A percentile compares a stretch with the other conserved stretches of the same genome.
phyloP scores from a whole-genome alignment of 2,329 filamentous ascomycete species.

The Cladophialophora immunda region DNA sequence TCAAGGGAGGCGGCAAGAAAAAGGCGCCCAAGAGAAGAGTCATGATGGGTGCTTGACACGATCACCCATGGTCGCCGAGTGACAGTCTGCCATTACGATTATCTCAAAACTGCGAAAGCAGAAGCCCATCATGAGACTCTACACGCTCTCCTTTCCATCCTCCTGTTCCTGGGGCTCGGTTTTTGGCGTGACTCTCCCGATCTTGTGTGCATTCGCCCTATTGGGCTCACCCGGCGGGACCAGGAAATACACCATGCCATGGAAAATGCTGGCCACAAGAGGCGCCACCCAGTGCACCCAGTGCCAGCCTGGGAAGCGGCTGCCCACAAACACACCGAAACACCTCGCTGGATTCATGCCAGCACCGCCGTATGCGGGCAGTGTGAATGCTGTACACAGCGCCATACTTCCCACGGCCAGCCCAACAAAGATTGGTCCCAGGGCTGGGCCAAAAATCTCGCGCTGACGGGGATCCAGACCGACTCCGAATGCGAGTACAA shows the following conservation, averaged over 20 bases:
- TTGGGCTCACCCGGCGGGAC: conserved; percentile 37
- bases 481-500: conserved; percentile 62
- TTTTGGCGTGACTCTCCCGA: background rate
- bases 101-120: background rate
- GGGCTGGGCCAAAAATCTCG: conserved; percentile 58
- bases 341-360: conserved; percentile 57
- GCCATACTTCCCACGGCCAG: conserved; percentile 49
- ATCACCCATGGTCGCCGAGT: background rate
- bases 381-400: conserved; percentile 51
- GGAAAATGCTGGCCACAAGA: conserved; percentile 44
- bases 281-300: conserved; percentile 52
- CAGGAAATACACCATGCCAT: conserved; percentile 46
- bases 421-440: conserved; percentile 60
- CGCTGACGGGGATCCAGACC: conserved; percentile 63
- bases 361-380: conserved; percentile 54
- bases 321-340: conserved; percentile 53
- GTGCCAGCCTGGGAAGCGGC: conserved; percentile 47
- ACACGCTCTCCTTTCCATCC: conserved; percentile 26
- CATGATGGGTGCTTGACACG: conserved; percentile 32
- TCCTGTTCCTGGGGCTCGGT: conserved; percentile 15
- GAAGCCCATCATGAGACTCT: background rate
- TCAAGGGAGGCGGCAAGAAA: conserved; percentile 39
- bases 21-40: conserved; percentile 34
- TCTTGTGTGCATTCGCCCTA: background rate
- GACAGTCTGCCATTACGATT: conserved; percentile 1